These are phyloP conservation scores for Penicillium macrosclerotiorum DNA, from an alignment of 495 filamentous ascomycete genomes.

Conservation along the genomic window DNA sequence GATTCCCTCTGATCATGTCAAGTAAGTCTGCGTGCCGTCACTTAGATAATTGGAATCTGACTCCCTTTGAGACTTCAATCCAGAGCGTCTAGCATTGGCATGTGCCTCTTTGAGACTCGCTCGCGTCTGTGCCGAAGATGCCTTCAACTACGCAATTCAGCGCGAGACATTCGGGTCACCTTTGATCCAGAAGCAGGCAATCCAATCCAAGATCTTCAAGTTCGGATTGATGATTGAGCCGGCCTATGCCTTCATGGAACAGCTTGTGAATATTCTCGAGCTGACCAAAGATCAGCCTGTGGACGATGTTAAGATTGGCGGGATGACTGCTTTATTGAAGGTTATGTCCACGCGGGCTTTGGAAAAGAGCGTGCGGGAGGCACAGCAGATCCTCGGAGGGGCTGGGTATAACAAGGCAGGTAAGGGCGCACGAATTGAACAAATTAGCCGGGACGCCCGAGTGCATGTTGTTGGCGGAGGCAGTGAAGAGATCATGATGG, in stretches of 20 bases:
- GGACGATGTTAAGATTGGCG: slow-evolving; percentile 44
- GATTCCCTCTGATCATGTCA: slow-evolving; percentile 51
- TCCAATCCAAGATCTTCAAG: slow-evolving; percentile 48
- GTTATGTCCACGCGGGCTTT: slow-evolving; percentile 54
- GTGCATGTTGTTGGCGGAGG: slow-evolving; percentile 59
- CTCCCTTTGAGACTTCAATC: slow-evolving; percentile 40
- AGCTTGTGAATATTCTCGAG: slow-evolving; percentile 45
- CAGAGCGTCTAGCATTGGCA: slow-evolving; percentile 43
- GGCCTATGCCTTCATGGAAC: slow-evolving; percentile 48
- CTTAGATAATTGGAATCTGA: no score
- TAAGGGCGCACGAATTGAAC: slow-evolving; percentile 51
- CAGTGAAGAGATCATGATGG: slow-evolving; percentile 56
- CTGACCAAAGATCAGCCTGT: slow-evolving; percentile 32
- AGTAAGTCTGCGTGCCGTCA: slow-evolving; percentile 21
- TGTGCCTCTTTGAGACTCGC: slow-evolving; percentile 43
- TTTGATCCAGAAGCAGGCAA: slow-evolving; percentile 44
- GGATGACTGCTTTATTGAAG: slow-evolving; percentile 49
- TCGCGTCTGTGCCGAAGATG: slow-evolving; percentile 47
- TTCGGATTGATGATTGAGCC: slow-evolving; percentile 51
- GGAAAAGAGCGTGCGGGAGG: slow-evolving; percentile 57
- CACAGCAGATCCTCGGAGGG: slow-evolving; percentile 61
- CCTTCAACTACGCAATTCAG: slow-evolving; percentile 47
- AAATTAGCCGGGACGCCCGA: slow-evolving; percentile 55
- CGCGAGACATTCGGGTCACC: slow-evolving; percentile 50
- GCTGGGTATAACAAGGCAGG: slow-evolving; percentile 54